Base-by-base conservation (phyloP, 2,329 filamentous ascomycete species). In the Trematosphaeria pertusa region DNA sequence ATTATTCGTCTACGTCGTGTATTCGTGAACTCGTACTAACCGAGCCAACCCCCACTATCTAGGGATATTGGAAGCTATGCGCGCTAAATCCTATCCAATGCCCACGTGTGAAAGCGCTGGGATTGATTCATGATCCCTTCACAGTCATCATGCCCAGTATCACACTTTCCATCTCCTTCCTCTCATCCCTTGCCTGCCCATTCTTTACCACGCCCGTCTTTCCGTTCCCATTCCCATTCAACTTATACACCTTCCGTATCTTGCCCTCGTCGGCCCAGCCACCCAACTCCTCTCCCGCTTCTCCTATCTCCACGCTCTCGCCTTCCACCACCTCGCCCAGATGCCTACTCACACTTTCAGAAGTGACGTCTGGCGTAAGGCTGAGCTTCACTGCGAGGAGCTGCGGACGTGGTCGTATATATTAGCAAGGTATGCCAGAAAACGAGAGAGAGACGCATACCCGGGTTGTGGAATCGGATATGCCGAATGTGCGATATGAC, bases 401-500 rank as follows among this genome's bases (percentile, higher is more conserved):
- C 58, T 86, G n/a, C n/a, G n/a, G n/a, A n/a, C n/a, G n/a, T n/a
- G n/a, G n/a, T n/a, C n/a, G n/a, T n/a, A n/a, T n/a, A n/a, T n/a
- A n/a, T n/a, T n/a, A n/a, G n/a, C n/a, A n/a, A n/a, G n/a, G n/a
- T n/a, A n/a, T n/a, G n/a, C n/a, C n/a, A n/a, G n/a, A n/a, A n/a
- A n/a, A n/a, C n/a, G n/a, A n/a, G n/a, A n/a, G n/a, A n/a, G n/a
- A n/a, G n/a, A n/a, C n/a, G n/a, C n/a, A n/a, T n/a, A n/a, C n/a
- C n/a, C n/a, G 73, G 34, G 80, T 86, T 2, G 88, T 94, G 9
- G 78, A 75, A 10, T 89, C 83, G 0, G 82, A 78, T 47, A 97
- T 86, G 37, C 94, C 94, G 65, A 94, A 96, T 43, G 87, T 87
- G 22, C 90, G 87, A 73, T 97, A 97, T 0, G 91, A 87, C 60